A percentile compares a stretch with the other conserved stretches of the same genome.
Evolutionary conservation across 129 eudicot species (phyloP).

Genomic region (Kitagawia praeruptora): DNA sequence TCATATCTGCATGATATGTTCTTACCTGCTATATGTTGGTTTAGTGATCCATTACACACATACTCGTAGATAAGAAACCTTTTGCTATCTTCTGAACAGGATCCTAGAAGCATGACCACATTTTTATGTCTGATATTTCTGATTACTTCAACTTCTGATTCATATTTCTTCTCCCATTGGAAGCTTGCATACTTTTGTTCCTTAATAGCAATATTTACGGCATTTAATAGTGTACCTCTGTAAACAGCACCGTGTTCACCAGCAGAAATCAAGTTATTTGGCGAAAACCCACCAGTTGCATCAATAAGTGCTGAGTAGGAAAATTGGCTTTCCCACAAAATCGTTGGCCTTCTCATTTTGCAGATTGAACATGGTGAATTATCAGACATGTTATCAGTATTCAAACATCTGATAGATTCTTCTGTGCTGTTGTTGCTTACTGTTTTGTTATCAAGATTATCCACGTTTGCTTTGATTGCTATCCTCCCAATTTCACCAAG

Average conservation of each 20-base stretch:
- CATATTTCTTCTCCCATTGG: slow-evolving; percentile 24
- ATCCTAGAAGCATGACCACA: slow-evolving; percentile 38
- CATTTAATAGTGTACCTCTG: slow-evolving; percentile 22
- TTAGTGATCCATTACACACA: slow-evolving; percentile 37
- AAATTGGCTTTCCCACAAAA: slow-evolving; percentile 13
- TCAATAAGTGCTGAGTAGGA: slow-evolving; percentile 23
- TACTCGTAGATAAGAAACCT: slow-evolving; percentile 31
- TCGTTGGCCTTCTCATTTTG: slow-evolving; percentile 28
- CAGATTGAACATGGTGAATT: slow-evolving; percentile 24
- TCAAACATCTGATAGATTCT: neutral
- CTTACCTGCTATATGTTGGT: slow-evolving; percentile 37
- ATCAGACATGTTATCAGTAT: slow-evolving; percentile 9
- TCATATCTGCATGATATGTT: neutral
- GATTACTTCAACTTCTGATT: slow-evolving; percentile 29
- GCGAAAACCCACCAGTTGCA: slow-evolving; percentile 39
- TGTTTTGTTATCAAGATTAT: slow-evolving; percentile 2
- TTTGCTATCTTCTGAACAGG: slow-evolving; percentile 13
- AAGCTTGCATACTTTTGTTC: slow-evolving; percentile 20
- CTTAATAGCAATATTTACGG: slow-evolving; percentile 22
- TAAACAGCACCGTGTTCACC: slow-evolving; percentile 36
- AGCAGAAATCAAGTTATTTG: slow-evolving; percentile 30
- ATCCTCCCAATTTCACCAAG: slow-evolving; percentile 19
- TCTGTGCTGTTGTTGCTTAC: neutral
- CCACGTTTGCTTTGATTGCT: neutral
- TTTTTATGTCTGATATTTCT: slow-evolving; percentile 20